Conservation (phyloP, 768 basidiomycete species). For the Xerocomellus chrysenteron region DNA sequence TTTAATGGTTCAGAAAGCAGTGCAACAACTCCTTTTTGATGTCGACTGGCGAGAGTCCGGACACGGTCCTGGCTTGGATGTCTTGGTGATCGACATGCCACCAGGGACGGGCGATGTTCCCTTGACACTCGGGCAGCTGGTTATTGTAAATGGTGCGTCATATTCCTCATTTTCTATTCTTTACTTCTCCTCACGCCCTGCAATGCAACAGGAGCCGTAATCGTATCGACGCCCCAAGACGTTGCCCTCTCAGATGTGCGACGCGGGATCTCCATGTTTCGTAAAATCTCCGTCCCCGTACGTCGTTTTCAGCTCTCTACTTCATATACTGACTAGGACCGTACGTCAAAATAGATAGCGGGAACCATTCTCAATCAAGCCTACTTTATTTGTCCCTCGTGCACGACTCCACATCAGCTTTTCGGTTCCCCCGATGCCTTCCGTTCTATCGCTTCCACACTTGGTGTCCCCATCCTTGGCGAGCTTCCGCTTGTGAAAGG, state of each 20-base stretch:
- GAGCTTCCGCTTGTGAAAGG: constrained; percentile 78
- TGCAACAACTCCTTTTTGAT: constrained; percentile 93
- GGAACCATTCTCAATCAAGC: constrained; percentile 90
- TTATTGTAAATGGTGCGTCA: constrained; percentile 74
- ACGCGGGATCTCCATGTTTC: constrained; percentile 91
- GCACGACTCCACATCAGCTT: constrained; percentile 58
- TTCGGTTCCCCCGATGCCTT: constrained; percentile 74
- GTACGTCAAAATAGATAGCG: constrained; percentile 55
- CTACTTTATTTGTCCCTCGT: constrained; percentile 76
- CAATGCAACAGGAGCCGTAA: constrained; percentile 67
- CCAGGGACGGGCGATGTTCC: constrained; percentile 97
- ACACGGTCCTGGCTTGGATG: constrained; percentile 58
- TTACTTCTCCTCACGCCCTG: background rate
- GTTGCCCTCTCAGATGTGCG: constrained; percentile 89
- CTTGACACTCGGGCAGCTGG: constrained; percentile 85
- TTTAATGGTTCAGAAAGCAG: constrained; percentile 97
- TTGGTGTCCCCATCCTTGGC: constrained; percentile 66
- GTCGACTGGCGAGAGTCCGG: constrained; percentile 74
- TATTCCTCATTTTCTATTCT: background rate
- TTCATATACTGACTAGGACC: background rate
- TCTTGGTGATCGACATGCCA: constrained; percentile 93
- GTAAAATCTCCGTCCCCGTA: constrained; percentile 85
- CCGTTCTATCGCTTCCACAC: constrained; percentile 51
- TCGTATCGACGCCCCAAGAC: constrained; percentile 95
- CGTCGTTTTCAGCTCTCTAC: constrained; percentile 22